Percentiles rank a stretch among this genome's conserved stretches.
Evolutionary conservation across 257 asterid genomes (phyloP).

Genomic region (Lantana camara): DNA sequence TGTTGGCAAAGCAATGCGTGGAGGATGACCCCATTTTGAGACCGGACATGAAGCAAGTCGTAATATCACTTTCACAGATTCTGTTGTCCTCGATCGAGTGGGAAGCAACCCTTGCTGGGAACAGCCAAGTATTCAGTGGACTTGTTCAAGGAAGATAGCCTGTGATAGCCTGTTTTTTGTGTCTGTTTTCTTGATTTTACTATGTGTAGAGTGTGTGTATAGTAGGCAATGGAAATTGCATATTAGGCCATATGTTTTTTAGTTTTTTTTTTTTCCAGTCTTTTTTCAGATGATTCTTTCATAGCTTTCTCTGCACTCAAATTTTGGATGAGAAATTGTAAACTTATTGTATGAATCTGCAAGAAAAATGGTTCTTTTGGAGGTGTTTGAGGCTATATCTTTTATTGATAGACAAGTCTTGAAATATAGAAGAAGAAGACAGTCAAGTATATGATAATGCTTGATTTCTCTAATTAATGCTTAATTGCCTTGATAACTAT

Average conservation of each 20-base stretch:
- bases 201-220: conserved; percentile 28
- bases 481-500: no score
- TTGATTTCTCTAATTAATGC: no score
- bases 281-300: conserved; percentile 23
- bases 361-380: not conserved
- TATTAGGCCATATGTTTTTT: not conserved
- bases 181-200: not conserved
- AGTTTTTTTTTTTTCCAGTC: not conserved
- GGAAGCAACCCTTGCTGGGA: conserved; percentile 99
- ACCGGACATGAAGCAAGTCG: conserved; percentile 96
- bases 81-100: conserved; percentile 89
- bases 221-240: conserved; percentile 19
- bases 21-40: conserved; percentile 91
- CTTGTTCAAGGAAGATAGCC: conserved; percentile 90
- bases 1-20: conserved; percentile 88
- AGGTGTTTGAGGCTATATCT: no score
- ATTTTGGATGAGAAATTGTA: conserved; percentile 16
- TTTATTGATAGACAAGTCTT: no score
- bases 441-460: no score
- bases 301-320: conserved; percentile 11
- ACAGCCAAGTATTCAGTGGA: conserved; percentile 96
- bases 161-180: not conserved
- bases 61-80: conserved; percentile 85
- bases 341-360: not conserved
- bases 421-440: no score